A percentile compares a stretch with the other conserved stretches of the same genome.
Conservation (phyloP, 768 basidiomycete species). For the Kwoniella pini region DNA sequence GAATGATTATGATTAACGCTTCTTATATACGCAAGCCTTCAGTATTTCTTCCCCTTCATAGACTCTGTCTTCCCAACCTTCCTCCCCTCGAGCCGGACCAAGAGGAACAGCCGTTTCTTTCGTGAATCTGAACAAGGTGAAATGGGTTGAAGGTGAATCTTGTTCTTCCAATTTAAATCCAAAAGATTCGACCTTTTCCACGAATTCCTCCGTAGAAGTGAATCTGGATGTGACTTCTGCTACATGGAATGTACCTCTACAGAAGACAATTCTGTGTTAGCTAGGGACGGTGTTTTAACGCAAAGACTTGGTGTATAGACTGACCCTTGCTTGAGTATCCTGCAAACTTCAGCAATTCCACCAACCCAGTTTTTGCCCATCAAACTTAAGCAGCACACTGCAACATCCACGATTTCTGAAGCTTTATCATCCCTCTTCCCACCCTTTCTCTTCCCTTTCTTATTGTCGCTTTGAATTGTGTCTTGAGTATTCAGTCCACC, state of each 20-base stretch:
- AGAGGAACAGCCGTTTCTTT: constrained; percentile 42
- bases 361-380: constrained; percentile 98
- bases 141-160: constrained; percentile 54
- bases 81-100: constrained; percentile 42
- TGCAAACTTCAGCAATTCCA: constrained; percentile 83
- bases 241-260: constrained; percentile 51
- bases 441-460: constrained; percentile 61
- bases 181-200: constrained; percentile 49
- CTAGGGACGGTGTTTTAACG: neutral
- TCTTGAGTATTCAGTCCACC: constrained; percentile 30
- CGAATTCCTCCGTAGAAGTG: constrained; percentile 49
- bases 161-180: constrained; percentile 50
- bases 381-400: constrained; percentile 88
- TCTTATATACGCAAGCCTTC: constrained; percentile 56
- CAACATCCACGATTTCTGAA: constrained; percentile 83
- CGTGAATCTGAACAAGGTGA: constrained; percentile 52
- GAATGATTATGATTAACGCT: constrained; percentile 34
- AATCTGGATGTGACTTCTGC: constrained; percentile 56
- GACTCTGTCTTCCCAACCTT: constrained; percentile 49
- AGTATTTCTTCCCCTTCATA: constrained; percentile 52
- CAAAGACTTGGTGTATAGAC: constrained; percentile 42
- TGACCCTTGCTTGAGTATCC: constrained; percentile 79
- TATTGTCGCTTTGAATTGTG: constrained; percentile 2
- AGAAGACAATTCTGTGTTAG: neutral
- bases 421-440: constrained; percentile 58